Evolutionary conservation across 2,329 filamentous ascomycete genomes (phyloP).

Genomic region (Davidsoniella virescens): DNA sequence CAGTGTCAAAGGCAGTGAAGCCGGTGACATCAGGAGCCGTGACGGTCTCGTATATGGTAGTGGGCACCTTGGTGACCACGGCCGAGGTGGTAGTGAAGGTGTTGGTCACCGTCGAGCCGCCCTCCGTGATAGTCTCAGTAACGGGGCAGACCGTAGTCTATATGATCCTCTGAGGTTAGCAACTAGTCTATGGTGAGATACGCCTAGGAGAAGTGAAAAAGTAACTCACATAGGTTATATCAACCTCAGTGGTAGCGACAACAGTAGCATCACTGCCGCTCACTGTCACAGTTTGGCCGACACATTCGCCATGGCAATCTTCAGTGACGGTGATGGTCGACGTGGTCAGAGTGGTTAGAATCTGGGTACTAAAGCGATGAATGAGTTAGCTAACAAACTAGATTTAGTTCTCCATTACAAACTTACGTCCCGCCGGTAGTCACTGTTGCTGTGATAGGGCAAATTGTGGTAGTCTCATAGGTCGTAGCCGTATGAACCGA

Average conservation of each 20-base stretch:
- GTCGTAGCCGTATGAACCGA: neutral
- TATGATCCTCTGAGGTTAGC: neutral
- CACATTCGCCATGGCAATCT: constrained; percentile 2
- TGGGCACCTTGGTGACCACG: constrained; percentile 3
- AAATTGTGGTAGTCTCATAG: constrained; percentile 9
- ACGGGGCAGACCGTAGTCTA: constrained; percentile 11
- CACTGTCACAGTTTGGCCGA: constrained; percentile 6
- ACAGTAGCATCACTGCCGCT: constrained; percentile 1
- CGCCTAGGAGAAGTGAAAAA: neutral
- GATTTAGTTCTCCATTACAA: neutral
- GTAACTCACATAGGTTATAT: constrained; percentile 6
- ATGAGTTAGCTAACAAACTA: neutral
- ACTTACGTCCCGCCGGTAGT: constrained; percentile 16
- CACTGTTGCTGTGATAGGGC: constrained; percentile 16
- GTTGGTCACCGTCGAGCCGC: constrained; percentile 7
- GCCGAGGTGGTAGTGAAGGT: constrained; percentile 10
- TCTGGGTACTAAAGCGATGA: constrained; percentile 2
- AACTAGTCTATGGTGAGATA: neutral
- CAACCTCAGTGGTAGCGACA: constrained; percentile 8
- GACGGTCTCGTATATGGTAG: constrained; percentile 5
- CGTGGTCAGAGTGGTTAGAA: constrained; percentile 2
- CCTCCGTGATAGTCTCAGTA: constrained; percentile 11
- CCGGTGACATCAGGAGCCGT: constrained; percentile 6
- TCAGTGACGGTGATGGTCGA: constrained; percentile 8
- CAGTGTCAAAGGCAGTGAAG: neutral